Base-by-base conservation (phyloP, 2,329 filamentous ascomycete genomes). In the Aspergillus glaucus region DNA sequence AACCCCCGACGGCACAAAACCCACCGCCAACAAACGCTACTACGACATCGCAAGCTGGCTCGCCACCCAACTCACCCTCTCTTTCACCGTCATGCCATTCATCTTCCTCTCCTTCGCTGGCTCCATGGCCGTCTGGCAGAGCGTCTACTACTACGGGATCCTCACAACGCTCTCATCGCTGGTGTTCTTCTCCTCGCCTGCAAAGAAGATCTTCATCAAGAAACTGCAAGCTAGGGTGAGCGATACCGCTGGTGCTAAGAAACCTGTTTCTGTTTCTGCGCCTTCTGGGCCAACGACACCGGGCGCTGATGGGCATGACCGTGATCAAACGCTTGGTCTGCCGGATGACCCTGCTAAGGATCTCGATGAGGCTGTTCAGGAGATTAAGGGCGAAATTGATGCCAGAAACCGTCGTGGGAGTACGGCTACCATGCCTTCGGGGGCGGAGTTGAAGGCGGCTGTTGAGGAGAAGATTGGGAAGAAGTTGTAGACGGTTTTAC, bases 141-240 rank as follows among this genome's bases (percentile, higher is more conserved):
- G 87, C 39, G 87, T 96, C 32, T 93, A 95, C 72, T 97, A 90
- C 73, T 98, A 94, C 69, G 83, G 81, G 28, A 75, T 93, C 47
- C 63, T 91, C 52, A 84, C 83, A 56, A 86, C 86, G 1, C 69
- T 75, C 8, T 65, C 72, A 0, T 81, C 83, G 15, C 80, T 91
- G 49, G 80, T 75, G 6, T 86, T 95, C 72, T 95, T 97, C 63
- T 79, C 84, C 37, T 88, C 87, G 1, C 88, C 89, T 0, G 86
- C 81, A 2, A 94, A 91, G 66, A 68, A 72, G 4, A 67, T 60
- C 55, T 72, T 90, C 0, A 74, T 75, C 51, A 75, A 77, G 59
- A 69, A 72, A 50, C 69, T 88, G 6, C 85, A 87, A 57, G 70
- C 77, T 50, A 78, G 84, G 45, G n/a, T 6, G 4, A 2, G 34